Evolutionary conservation across 2,329 filamentous ascomycete genomes (phyloP), one percentile per base, ranked within the genome.

Genomic region (Pseudocercospora vitis): DNA sequence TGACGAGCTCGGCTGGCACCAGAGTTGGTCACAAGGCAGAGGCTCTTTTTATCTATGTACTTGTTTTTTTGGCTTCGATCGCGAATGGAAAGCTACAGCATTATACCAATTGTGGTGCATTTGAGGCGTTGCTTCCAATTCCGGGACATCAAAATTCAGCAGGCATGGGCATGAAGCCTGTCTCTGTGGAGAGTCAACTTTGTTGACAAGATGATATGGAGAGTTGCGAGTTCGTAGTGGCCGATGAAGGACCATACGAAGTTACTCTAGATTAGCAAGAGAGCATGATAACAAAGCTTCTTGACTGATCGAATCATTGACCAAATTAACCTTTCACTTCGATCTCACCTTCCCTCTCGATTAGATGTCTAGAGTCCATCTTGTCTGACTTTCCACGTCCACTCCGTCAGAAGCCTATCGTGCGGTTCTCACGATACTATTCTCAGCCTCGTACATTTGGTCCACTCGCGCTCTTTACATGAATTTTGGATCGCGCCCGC

Each of bases 51-150:
- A 29, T 7, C 28, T 37, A 37, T 8, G 11, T 24, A 7, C 24
- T 12, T 24, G 12, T 18, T 11, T 31, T 18, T 18, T 45, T 44
- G 4, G 8, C 7, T 26, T 26, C 7, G 12, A n/a, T 21, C 11
- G 48, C 48, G 12, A 26, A 31, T 29, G 24, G 11, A 3, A 16
- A 28, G 19, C 4, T 26, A 49, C 29, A 52, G 53, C 53, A 56
- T 56, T 48, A 56, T 56, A 56, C 53, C 53, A 56, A 46, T 31
- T 14, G 23, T 39, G 29, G 48, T 52, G 53, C 53, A 56, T 56
- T 50, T 51, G 49, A 33, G 49, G 49, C 29, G 33, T 40, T 42
- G n/a, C n/a, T n/a, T 24, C 19, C n/a, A 19, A 19, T 44, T 44
- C 18, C 7, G 32, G n/a, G 32, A 7, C 14, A n/a, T 33, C 29